Evolutionary conservation across 208 protist species (phyloP).

Genomic region (Lotmaria passim): DNA sequence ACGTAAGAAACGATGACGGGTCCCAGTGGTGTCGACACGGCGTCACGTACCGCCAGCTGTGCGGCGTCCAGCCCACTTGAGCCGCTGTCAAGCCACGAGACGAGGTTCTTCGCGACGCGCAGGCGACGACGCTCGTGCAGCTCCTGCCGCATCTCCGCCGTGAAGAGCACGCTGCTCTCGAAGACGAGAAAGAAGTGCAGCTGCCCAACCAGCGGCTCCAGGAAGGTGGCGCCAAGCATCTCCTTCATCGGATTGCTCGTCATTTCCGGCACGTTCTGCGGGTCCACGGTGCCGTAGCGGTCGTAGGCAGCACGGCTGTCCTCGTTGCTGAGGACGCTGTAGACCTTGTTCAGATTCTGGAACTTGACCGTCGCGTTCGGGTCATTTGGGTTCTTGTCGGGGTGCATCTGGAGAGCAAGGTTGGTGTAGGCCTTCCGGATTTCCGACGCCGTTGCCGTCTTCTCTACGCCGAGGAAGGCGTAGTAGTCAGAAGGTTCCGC

Average conservation of each 20-base stretch:
- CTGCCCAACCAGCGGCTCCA: slow-evolving; percentile 57
- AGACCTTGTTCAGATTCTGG: slow-evolving; percentile 65
- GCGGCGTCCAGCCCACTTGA: slow-evolving; percentile 23
- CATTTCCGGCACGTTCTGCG: slow-evolving; percentile 18
- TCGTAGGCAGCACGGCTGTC: slow-evolving; percentile 61
- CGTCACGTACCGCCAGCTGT: slow-evolving; percentile 38
- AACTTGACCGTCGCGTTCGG: slow-evolving; percentile 51
- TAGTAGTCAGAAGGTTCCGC: slow-evolving; percentile 49
- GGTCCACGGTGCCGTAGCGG: slow-evolving; percentile 32
- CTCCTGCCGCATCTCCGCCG: slow-evolving; percentile 26
- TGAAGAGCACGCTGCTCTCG: slow-evolving; percentile 32
- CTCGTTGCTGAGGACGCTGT: slow-evolving; percentile 71
- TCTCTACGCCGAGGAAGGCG: slow-evolving; percentile 47
- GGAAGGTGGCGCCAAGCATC: slow-evolving; percentile 41
- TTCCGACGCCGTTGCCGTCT: slow-evolving; percentile 47
- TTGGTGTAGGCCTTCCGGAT: slow-evolving; percentile 65
- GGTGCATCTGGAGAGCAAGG: slow-evolving; percentile 68
- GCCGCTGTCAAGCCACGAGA: slow-evolving; percentile 42
- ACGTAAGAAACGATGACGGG: slow-evolving; percentile 49
- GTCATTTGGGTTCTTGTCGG: slow-evolving; percentile 72
- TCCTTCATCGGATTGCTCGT: slow-evolving; percentile 45
- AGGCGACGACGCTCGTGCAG: slow-evolving; percentile 47
- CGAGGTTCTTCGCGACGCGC: slow-evolving; percentile 53
- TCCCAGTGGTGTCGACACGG: slow-evolving; percentile 52
- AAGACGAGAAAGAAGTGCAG: slow-evolving; percentile 43